Evolutionary conservation across 2,329 filamentous ascomycete species (phyloP).

Genomic region (Phoma herbarum): DNA sequence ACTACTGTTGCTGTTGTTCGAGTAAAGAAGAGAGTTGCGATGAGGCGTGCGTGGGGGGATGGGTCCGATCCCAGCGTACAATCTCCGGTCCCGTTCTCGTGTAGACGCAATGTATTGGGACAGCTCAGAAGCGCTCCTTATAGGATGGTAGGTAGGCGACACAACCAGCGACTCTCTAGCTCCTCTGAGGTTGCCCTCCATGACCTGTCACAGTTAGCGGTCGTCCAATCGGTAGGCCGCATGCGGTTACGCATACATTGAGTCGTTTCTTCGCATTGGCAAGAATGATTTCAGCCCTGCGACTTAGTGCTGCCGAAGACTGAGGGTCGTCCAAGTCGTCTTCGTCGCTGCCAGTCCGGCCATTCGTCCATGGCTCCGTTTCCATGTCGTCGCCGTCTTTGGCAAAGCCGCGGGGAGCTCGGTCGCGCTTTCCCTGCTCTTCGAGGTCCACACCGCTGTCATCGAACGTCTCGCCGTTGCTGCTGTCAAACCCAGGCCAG

Average conservation of each 20-base stretch:
- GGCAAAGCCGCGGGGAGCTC: conserved; percentile 43
- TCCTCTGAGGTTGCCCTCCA: conserved; percentile 89
- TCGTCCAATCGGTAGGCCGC: conserved; percentile 9
- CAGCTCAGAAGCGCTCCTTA: conserved; percentile 42
- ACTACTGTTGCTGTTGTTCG: conserved; percentile 31
- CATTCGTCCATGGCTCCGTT: conserved; percentile 47
- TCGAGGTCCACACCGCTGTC: conserved; percentile 49
- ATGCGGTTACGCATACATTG: conserved; percentile 67
- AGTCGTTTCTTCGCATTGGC: conserved; percentile 91
- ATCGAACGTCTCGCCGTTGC: conserved; percentile 37
- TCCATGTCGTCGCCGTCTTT: conserved; percentile 50
- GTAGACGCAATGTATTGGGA: conserved; percentile 45
- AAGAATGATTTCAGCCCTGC: conserved; percentile 86
- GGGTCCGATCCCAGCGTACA: conserved; percentile 49
- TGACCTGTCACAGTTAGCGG: conserved; percentile 67
- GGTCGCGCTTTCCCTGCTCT: conserved; percentile 43
- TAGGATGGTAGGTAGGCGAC: conserved; percentile 60
- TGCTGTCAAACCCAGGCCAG: conserved; percentile 51
- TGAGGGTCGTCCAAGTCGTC: conserved; percentile 65
- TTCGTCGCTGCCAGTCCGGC: conserved; percentile 51
- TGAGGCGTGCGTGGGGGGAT: conserved; percentile 45
- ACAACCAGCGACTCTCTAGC: conserved; percentile 74
- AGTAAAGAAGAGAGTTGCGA: conserved; percentile 45
- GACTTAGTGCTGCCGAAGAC: conserved; percentile 67
- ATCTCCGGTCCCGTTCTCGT: conserved; percentile 47